A percentile compares a stretch with the other conserved stretches of the same genome.
Evolutionary conservation across 1,284 basidiomycete genomes (phyloP).

Genomic region (Marasmius oreades): DNA sequence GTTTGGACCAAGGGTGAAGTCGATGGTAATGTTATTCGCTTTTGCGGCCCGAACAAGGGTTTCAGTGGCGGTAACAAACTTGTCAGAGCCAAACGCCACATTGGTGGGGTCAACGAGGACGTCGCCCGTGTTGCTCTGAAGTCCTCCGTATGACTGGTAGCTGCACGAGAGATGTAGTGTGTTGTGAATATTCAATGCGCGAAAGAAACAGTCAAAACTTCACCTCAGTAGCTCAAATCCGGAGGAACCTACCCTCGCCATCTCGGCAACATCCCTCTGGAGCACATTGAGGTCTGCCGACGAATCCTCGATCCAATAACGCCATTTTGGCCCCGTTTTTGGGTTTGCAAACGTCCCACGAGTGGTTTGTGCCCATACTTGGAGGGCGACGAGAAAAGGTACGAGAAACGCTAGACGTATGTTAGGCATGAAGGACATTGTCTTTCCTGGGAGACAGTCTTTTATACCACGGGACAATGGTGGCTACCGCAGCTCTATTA

Average conservation of each 20-base stretch:
- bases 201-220: neutral
- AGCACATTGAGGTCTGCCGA: conserved; percentile 12
- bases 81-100: conserved; percentile 17
- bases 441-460: too few species aligned
- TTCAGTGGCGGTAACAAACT: conserved; percentile 13
- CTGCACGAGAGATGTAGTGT: neutral
- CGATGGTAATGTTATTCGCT: conserved; percentile 16
- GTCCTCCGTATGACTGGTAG: conserved; percentile 9
- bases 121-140: neutral
- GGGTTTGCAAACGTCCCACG: conserved; percentile 9
- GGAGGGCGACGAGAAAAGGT: too few species aligned
- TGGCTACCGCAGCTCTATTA: too few species aligned
- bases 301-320: conserved; percentile 18
- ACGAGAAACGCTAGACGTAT: too few species aligned
- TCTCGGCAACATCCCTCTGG: conserved; percentile 15
- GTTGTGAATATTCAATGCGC: neutral
- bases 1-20: conserved; percentile 16
- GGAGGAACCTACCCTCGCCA: conserved; percentile 14
- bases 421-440: too few species aligned
- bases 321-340: conserved; percentile 14
- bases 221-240: conserved; percentile 17
- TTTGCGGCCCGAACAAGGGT: conserved; percentile 15
- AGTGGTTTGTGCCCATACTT: too few species aligned
- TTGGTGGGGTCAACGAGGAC: conserved; percentile 16
- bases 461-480: too few species aligned